Conservation (phyloP, 768 basidiomycete genomes). For the button mushroom (Agaricus bisporus) region DNA sequence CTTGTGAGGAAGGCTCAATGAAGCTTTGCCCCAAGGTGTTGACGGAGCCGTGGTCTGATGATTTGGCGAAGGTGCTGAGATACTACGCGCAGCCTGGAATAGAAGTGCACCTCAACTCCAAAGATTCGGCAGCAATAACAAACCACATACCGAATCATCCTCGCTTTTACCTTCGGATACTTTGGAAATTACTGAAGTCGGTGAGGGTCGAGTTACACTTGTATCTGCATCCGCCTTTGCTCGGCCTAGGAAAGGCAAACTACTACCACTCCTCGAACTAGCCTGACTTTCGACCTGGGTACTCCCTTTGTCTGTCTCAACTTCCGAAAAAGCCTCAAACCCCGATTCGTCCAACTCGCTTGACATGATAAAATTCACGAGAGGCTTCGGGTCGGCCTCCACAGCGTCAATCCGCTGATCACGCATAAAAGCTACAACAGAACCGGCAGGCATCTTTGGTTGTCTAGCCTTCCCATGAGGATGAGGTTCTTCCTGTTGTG, state of each 20-base stretch:
- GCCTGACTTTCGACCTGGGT: background rate
- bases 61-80: constrained; percentile 35
- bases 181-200: constrained; percentile 18
- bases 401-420: constrained; percentile 50
- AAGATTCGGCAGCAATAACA: constrained; percentile 4
- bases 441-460: constrained; percentile 68
- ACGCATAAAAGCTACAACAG: constrained; percentile 69
- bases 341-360: constrained; percentile 63
- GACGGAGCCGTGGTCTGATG: constrained; percentile 17
- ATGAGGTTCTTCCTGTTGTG: background rate
- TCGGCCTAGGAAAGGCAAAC: background rate
- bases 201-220: background rate
- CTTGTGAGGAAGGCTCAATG: constrained; percentile 52
- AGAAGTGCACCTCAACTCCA: background rate
- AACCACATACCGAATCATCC: constrained; percentile 48
- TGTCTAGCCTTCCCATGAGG: constrained; percentile 20
- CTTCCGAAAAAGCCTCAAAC: constrained; percentile 5
- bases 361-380: constrained; percentile 71
- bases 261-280: background rate
- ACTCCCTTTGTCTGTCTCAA: background rate
- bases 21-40: constrained; percentile 50
- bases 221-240: background rate
- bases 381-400: constrained; percentile 37
- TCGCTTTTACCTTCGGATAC: constrained; percentile 41
- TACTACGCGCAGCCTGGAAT: constrained; percentile 34